Base-by-base conservation (phyloP, 148 eudicot species). In the Dysphania ambrosioides region DNA sequence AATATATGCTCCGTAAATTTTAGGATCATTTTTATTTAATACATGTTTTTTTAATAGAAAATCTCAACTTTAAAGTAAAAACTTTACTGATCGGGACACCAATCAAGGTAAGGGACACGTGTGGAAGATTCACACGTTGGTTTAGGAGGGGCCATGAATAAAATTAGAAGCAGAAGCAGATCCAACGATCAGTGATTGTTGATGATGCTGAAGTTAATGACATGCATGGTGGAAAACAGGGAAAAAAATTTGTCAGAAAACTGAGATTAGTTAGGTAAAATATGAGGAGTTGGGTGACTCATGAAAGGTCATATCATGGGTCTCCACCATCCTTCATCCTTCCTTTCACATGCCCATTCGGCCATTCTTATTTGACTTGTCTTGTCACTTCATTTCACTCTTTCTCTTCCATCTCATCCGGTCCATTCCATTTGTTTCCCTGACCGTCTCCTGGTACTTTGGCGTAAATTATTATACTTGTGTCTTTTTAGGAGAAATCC, bases 221-320 rank as follows among this genome's bases (percentile, higher is more conserved):
- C 3, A n/a, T n/a, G n/a, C n/a, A n/a, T n/a, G n/a, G n/a, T n/a
- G n/a, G n/a, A n/a, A n/a, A n/a, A n/a, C n/a, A n/a, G n/a, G n/a
- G n/a, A n/a, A n/a, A n/a, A n/a, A n/a, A n/a, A n/a, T n/a, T n/a
- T n/a, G n/a, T n/a, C n/a, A n/a, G n/a, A n/a, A n/a, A n/a, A n/a
- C n/a, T n/a, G 19, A n/a, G n/a, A 2, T 59, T 27, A 10, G 65
- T 60, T 34, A 16, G 65, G 68, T 29, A 62, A 42, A 21, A 30
- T 12, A 13, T 0, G 2, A 0, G n/a, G 23, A 8, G 24, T 35
- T 65, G 82, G 66, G 68, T 71, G 80, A 77, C 74, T 32, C 60
- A 68, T 70, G 75, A 77, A 67, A 47, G 83, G 79, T 77, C 73
- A 75, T 56, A 47, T 70, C 75, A 61, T 70, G 68, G 77, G 70